Evolutionary conservation across 2,329 filamentous ascomycete species (phyloP).

Genomic region (Pyrenophora graminea): DNA sequence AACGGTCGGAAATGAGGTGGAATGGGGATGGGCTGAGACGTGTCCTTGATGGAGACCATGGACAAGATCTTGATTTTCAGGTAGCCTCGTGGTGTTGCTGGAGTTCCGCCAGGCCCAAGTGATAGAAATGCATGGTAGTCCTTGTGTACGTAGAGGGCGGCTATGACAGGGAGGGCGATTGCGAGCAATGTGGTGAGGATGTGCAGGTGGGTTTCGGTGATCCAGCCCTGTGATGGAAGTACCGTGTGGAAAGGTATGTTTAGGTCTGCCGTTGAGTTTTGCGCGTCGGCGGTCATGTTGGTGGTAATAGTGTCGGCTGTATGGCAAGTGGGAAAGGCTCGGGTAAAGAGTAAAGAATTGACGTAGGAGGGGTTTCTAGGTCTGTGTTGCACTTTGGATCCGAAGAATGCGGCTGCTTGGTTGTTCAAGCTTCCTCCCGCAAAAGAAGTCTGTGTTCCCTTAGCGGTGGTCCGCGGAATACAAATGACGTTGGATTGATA

Average conservation of each 20-base stretch:
- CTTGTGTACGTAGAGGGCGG: conserved; percentile 58
- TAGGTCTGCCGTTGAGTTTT: neutral
- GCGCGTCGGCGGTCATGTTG: neutral
- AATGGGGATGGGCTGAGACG: conserved; percentile 63
- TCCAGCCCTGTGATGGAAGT: neutral
- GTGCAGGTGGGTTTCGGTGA: conserved; percentile 3
- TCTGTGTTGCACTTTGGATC: neutral
- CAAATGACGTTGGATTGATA: conserved; percentile 14
- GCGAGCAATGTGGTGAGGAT: conserved; percentile 8
- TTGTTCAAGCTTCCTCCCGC: neutral
- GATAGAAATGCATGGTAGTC: conserved; percentile 77
- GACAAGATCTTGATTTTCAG: conserved; percentile 73
- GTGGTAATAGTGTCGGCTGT: neutral
- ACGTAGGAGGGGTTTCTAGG: too few species aligned
- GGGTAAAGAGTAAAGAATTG: neutral
- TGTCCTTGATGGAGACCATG: conserved; percentile 71
- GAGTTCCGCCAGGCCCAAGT: conserved; percentile 80
- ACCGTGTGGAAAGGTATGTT: neutral
- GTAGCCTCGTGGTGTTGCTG: conserved; percentile 73
- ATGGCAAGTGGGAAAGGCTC: neutral
- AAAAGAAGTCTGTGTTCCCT: conserved; percentile 2
- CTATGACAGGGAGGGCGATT: conserved; percentile 32
- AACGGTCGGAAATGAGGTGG: conserved; percentile 58
- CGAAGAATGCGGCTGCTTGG: neutral
- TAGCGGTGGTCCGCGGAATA: conserved; percentile 1